Conservation (phyloP, 2,329 filamentous ascomycete genomes). For the Fusarium staphyleae region DNA sequence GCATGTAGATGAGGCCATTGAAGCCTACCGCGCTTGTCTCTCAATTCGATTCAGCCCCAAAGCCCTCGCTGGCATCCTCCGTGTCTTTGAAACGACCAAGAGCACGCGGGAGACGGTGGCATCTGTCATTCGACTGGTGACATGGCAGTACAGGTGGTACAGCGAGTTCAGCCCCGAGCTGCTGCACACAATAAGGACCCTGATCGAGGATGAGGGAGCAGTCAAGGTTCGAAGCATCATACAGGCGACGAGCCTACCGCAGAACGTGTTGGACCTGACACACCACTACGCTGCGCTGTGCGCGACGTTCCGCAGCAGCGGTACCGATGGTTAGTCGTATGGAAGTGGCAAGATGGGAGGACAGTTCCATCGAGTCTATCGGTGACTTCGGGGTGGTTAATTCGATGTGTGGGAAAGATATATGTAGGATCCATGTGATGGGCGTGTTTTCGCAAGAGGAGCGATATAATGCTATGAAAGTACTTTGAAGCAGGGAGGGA, state of each 20-base stretch:
- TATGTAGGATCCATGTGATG: conserved; percentile 6
- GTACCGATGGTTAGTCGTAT: conserved; percentile 74
- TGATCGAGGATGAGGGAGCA: conserved; percentile 97
- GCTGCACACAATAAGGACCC: conserved; percentile 83
- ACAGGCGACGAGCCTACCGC: conserved; percentile 91
- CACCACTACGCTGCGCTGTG: conserved; percentile 96
- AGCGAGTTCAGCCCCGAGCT: conserved; percentile 97
- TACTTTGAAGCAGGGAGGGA: conserved; percentile 16
- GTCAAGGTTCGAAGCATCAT: conserved; percentile 98
- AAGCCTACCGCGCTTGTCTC: conserved; percentile 90
- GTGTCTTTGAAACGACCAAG: conserved; percentile 77
- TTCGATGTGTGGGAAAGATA: conserved; percentile 21
- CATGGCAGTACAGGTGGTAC: conserved; percentile 99
- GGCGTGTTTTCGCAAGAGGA: conserved; percentile 12
- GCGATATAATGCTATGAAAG: conserved; percentile 24
- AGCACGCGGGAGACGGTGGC: conserved; percentile 83
- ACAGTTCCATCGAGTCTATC: conserved; percentile 9
- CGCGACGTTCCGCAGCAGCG: conserved; percentile 92
- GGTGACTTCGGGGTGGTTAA: not conserved
- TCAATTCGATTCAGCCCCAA: conserved; percentile 91
- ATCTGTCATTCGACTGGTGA: conserved; percentile 88
- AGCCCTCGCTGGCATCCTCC: conserved; percentile 84
- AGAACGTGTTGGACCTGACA: conserved; percentile 90
- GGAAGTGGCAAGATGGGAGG: not conserved
- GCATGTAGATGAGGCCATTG: conserved; percentile 87